phyloP scores from a whole-genome alignment of 345 rosid genomes.

The Syzygium grande region DNA sequence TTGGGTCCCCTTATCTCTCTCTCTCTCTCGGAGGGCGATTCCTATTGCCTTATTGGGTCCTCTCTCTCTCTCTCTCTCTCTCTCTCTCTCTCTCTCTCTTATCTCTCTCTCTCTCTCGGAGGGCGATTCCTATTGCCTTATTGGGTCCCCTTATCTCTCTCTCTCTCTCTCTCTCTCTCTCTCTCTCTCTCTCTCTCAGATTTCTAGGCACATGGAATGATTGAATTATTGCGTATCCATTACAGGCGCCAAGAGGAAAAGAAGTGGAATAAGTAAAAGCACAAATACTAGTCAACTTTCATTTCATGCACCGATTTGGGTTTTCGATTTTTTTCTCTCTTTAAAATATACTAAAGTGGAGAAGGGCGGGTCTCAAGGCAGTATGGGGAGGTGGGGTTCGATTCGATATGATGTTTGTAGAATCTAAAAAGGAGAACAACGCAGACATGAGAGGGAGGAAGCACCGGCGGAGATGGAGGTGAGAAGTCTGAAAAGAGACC shows the following conservation, averaged over 20 bases:
- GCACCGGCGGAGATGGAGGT: not conserved
- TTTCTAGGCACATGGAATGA: not conserved
- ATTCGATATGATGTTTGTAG: not conserved
- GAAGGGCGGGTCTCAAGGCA: not conserved
- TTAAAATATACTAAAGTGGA: not conserved
- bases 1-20: not conserved
- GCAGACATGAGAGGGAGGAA: not conserved
- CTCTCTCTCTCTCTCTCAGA: not conserved
- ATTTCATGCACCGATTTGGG: not conserved
- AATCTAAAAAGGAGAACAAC: not conserved
- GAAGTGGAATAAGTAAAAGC: not conserved
- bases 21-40: too few relatives aligned
- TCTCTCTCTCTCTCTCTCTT: not conserved
- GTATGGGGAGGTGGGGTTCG: not conserved
- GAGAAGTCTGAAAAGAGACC: not conserved
- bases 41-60: not conserved
- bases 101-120: not conserved
- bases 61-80: not conserved
- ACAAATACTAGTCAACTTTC: not conserved
- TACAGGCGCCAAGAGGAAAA: not conserved
- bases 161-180: not conserved
- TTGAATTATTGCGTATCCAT: not conserved
- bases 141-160: too few relatives aligned
- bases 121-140: too few relatives aligned
- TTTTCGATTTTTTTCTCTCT: not conserved